phyloP scores from a whole-genome alignment of 2,329 filamentous ascomycete genomes.

The Hypoxylon sp. region DNA sequence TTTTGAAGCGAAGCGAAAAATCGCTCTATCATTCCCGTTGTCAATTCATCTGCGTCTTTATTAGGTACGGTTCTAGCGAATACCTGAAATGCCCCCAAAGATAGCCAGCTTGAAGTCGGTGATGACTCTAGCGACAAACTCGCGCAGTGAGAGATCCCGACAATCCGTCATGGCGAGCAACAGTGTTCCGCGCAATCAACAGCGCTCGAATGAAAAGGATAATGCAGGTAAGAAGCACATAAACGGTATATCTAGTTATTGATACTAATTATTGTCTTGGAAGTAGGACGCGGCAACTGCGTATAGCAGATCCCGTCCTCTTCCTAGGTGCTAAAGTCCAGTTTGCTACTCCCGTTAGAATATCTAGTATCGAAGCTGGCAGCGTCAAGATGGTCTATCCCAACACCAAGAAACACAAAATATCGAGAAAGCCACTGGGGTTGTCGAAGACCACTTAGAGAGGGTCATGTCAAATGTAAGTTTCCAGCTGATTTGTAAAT shows the following conservation, averaged over 20 bases:
- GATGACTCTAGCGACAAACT: constrained; percentile 9
- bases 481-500: too few relatives aligned
- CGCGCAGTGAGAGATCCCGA: not conserved
- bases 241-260: not conserved
- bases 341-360: constrained; percentile 21
- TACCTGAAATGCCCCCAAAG: constrained; percentile 5
- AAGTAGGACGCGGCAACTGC: constrained; percentile 11
- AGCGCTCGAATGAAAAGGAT: not conserved
- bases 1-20: not conserved
- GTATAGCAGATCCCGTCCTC: constrained; percentile 7
- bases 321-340: constrained; percentile 7
- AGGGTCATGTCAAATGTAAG: too few relatives aligned
- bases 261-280: constrained; percentile 11
- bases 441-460: not conserved
- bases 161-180: constrained; percentile 1
- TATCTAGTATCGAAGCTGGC: constrained; percentile 25
- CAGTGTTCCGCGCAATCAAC: not conserved
- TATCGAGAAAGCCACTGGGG: constrained; percentile 2
- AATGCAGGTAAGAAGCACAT: constrained; percentile 5
- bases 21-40: not conserved
- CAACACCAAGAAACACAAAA: not conserved
- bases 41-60: not conserved
- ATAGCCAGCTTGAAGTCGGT: constrained; percentile 15
- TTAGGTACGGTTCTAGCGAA: not conserved
- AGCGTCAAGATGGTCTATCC: constrained; percentile 21